phyloP scores from a whole-genome alignment of 2,329 filamentous ascomycete species.

The Colletotrichum limetticola region DNA sequence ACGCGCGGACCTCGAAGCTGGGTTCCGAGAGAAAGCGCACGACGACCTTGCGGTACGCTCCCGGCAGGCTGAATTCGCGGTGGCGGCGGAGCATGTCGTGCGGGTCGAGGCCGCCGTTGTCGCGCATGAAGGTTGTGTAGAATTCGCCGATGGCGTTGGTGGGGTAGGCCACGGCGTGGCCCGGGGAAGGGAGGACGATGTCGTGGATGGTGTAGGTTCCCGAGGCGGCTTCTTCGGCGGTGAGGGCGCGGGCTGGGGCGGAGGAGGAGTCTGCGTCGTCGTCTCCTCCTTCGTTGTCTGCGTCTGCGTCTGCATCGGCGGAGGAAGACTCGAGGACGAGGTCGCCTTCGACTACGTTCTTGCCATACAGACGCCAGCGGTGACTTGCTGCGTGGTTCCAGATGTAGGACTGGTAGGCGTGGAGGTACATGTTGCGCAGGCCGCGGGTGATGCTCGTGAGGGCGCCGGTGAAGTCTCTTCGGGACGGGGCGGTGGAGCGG shows the following conservation, averaged over 20 bases:
- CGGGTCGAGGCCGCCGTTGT: slow-evolving; percentile 83
- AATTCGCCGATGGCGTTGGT: slow-evolving; percentile 84
- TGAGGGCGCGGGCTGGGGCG: slow-evolving; percentile 80
- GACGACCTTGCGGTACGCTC: slow-evolving; percentile 87
- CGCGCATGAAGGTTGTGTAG: slow-evolving; percentile 87
- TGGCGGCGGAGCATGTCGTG: slow-evolving; percentile 87
- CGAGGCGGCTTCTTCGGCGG: slow-evolving; percentile 79
- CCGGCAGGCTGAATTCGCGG: slow-evolving; percentile 88
- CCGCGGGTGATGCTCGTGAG: slow-evolving; percentile 83
- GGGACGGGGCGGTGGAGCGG: slow-evolving; percentile 49
- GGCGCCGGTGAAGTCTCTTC: slow-evolving; percentile 82
- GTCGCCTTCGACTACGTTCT: slow-evolving; percentile 83
- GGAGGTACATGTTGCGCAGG: slow-evolving; percentile 92
- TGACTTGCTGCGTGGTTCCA: slow-evolving; percentile 90
- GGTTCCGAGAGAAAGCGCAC: slow-evolving; percentile 72
- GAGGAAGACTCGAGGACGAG: slow-evolving; percentile 70
- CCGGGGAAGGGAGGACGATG: slow-evolving; percentile 90
- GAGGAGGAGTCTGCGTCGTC: slow-evolving; percentile 58
- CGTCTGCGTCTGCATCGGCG: slow-evolving; percentile 55
- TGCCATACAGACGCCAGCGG: slow-evolving; percentile 81
- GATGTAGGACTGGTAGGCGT: slow-evolving; percentile 94
- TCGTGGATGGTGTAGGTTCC: slow-evolving; percentile 87
- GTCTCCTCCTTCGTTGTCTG: slow-evolving; percentile 65
- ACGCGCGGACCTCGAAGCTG: slow-evolving; percentile 75
- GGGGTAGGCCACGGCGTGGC: slow-evolving; percentile 90